Evolutionary conservation across 2,329 filamentous ascomycete species (phyloP), one percentile per base, ranked within the genome.

Genomic region (Stachybotrys chlorohalonatus): DNA sequence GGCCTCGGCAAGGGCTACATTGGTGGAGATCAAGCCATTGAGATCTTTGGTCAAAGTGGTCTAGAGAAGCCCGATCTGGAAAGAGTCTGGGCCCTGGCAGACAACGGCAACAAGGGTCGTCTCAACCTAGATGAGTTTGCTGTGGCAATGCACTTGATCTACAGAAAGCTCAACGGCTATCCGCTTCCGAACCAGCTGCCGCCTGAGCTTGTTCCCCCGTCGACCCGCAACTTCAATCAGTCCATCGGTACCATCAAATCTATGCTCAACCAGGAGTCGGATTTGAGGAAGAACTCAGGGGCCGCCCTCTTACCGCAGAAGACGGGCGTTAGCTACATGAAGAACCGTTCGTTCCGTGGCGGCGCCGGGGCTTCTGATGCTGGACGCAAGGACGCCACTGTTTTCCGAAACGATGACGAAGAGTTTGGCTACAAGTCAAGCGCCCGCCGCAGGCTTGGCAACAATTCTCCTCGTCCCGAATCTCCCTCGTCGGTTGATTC

Each of bases 81-180:
- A 71, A 82, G 87, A 36, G 86, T 97, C 52, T 99, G 94, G 94
- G 97, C 94, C 9, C 76, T 99, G 56, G 87, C 93, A 3, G 94
- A 99, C 68, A 87, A 92, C 36, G 87, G 92, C 59, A 96, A 99
- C 71, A 94, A 94, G 69, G 94, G 94, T 16, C 87, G 92, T 54
- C 80, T 99, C 32, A 92, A 99, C 64, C 83, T 97, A 65, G 94
- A 99, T 68, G 94, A 99, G 67, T 99, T 99, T 67, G 92, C 94
- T 8, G 93, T 99, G 53, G 91, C 92, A 9, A 99, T 99, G 94
- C 94, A 99, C 79, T 76, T 99, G 72, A 99, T 99, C 64, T 99
- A 99, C 74, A 83, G 94, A 63, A 96, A 95, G 68, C 80, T 99
- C 53, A 97, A 99, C 64, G 93, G 93, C 42, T 97, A 97, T 66